Base-by-base conservation (phyloP, 306 rosid species). In the Inga oerstediana region DNA sequence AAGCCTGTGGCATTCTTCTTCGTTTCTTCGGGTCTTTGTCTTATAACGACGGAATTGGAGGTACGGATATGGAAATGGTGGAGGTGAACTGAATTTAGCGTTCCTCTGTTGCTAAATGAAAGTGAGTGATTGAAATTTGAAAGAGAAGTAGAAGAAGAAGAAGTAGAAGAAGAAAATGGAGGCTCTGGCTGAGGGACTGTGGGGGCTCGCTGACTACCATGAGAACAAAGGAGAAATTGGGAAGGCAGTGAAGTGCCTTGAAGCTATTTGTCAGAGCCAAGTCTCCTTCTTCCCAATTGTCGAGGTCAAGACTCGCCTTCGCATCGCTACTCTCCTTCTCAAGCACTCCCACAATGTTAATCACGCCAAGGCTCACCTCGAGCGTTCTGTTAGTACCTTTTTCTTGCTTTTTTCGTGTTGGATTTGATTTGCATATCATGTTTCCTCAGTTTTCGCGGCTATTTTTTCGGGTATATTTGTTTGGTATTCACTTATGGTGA, bases 241-340 rank as follows among this genome's bases (percentile, higher is more conserved):
- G n/a, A 96, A 90, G 74, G 89, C 98, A 13, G 87, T 92, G 32
- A 96, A 94, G 87, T 96, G 99, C 62, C 81, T 96, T 10, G 99
- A 93, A 89, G 99, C 99, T 68, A 92, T 96, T 1, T 92, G 97
- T 69, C 98, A 95, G 74, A 91, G 94, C 81, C 88, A 86, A 3
- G 97, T 92, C 2, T 92, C 97, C 10, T 94, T 96, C 84, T 92
- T 90, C 87, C 99, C 99, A 20, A 86, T 93, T 71, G 94, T 93
- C 0, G 99, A 96, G 88, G 97, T 96, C 89, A 96, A 91, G 85
- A 91, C 95, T 20, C 97, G 98, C 22, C 98, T 96, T 24, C 98
- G 99, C 69, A 85, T 94, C 77, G 97, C 98, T 32, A 87, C 98
- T 12, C 89, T 96, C 19, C 98, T 96, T 3, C 93, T 96, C 72